A percentile compares a stretch with the other conserved stretches of the same genome.
Evolutionary conservation across 768 basidiomycete genomes (phyloP).

Genomic region (Trametes coccinea): DNA sequence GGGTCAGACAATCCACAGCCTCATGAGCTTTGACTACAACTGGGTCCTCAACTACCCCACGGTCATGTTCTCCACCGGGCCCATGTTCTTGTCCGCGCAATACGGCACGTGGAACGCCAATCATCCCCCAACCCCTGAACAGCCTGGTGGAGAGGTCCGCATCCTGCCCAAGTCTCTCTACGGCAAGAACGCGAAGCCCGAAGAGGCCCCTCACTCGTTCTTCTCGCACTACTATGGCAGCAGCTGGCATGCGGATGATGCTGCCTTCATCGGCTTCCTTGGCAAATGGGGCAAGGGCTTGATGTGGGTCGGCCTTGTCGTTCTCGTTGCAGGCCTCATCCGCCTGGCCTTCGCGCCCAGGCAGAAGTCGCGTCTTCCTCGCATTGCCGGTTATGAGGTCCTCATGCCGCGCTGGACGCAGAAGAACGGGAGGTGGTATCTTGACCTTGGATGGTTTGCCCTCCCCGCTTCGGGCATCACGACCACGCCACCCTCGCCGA

Average conservation of each 20-base stretch:
- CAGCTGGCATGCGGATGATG: slow-evolving; percentile 98
- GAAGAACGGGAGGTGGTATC: slow-evolving; percentile 70
- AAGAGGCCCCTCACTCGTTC: slow-evolving; percentile 86
- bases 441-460: slow-evolving; percentile 64
- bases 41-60: slow-evolving; percentile 98
- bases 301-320: slow-evolving; percentile 79
- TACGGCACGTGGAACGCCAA: slow-evolving; percentile 83
- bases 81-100: slow-evolving; percentile 97
- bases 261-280: slow-evolving; percentile 94
- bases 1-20: slow-evolving; percentile 89
- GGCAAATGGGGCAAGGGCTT: slow-evolving; percentile 83
- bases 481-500: slow-evolving; percentile 46
- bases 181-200: slow-evolving; percentile 88
- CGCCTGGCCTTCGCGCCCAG: slow-evolving; percentile 52
- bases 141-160: slow-evolving; percentile 73
- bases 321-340: slow-evolving; percentile 70
- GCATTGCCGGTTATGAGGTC: slow-evolving; percentile 75
- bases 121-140: slow-evolving; percentile 52
- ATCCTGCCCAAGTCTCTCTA: slow-evolving; percentile 96
- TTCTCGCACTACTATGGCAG: slow-evolving; percentile 98
- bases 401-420: slow-evolving; percentile 73
- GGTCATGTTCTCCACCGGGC: slow-evolving; percentile 99
- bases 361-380: slow-evolving; percentile 48
- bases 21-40: slow-evolving; percentile 87
- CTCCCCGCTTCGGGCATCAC: slow-evolving; percentile 42